These are phyloP conservation scores for Parascedosporium putredinis DNA, from an alignment of 2,329 filamentous ascomycete species.

Conservation along the genomic window DNA sequence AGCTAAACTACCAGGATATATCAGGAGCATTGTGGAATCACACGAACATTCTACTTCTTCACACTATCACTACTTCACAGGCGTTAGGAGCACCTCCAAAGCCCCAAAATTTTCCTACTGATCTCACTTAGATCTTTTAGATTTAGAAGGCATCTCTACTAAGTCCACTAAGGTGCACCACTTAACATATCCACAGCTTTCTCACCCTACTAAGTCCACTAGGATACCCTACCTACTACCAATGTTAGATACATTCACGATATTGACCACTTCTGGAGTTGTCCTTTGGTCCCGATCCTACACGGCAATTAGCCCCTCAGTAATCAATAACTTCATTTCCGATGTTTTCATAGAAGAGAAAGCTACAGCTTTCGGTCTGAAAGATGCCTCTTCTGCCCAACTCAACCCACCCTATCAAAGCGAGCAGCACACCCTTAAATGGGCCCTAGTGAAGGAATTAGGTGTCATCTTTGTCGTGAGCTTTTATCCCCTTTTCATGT, in stretches of 20 bases:
- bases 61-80: too few relatives aligned
- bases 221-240: too few relatives aligned
- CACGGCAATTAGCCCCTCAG: slow-evolving; percentile 63
- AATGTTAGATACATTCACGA: slow-evolving; percentile 98
- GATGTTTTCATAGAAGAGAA: slow-evolving; percentile 98
- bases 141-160: too few relatives aligned
- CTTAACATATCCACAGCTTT: too few relatives aligned
- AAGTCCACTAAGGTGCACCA: too few relatives aligned
- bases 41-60: too few relatives aligned
- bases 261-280: slow-evolving; percentile 89
- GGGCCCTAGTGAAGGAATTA: slow-evolving; percentile 84
- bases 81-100: too few relatives aligned
- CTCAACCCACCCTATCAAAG: slow-evolving; percentile 70
- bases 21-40: slow-evolving; percentile 13
- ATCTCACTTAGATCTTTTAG: too few relatives aligned
- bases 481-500: not conserved
- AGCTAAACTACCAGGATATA: too few relatives aligned
- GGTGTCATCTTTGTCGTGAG: slow-evolving; percentile 86
- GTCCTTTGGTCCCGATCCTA: slow-evolving; percentile 93
- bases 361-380: slow-evolving; percentile 49
- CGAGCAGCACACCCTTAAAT: slow-evolving; percentile 91
- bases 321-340: slow-evolving; percentile 90
- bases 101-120: too few relatives aligned
- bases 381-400: slow-evolving; percentile 47
- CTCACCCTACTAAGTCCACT: too few relatives aligned